A percentile compares a stretch with the other conserved stretches of the same genome.
These are phyloP conservation scores for Cercospora zeina DNA, from an alignment of 2,329 filamentous ascomycete species.

Conservation along the genomic window DNA sequence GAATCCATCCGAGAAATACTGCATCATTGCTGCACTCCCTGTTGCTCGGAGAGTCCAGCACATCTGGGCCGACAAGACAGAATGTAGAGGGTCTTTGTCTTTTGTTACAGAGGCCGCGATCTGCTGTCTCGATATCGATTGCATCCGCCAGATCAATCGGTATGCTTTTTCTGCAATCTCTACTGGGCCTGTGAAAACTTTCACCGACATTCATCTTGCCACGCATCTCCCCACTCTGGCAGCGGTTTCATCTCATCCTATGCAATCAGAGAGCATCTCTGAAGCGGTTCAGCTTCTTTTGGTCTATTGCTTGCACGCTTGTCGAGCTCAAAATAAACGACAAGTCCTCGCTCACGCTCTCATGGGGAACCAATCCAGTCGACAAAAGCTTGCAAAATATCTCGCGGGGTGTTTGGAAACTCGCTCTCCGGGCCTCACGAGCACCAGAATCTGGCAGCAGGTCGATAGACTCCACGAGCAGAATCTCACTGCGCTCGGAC, in stretches of 20 bases:
- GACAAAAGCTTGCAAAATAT: neutral
- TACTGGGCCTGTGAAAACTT: neutral
- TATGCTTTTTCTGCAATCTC: neutral
- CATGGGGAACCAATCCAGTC: neutral
- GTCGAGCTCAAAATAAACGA: neutral
- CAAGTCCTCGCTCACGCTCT: neutral
- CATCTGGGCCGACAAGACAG: neutral
- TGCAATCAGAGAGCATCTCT: neutral
- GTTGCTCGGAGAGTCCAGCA: neutral
- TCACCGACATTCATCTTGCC: neutral
- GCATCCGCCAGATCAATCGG: neutral
- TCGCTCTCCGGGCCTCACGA: neutral
- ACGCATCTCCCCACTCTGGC: neutral
- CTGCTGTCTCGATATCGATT: neutral
- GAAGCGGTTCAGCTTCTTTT: neutral
- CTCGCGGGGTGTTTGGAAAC: neutral
- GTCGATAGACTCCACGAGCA: neutral
- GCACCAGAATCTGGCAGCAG: neutral
- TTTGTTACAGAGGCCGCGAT: neutral
- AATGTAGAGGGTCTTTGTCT: neutral
- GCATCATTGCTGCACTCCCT: neutral
- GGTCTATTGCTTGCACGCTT: neutral
- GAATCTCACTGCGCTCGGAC: neutral
- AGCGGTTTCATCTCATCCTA: neutral
- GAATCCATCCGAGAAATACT: neutral